Conservation (phyloP, 2,329 filamentous ascomycete species). For the Leptographium galeiforme region DNA sequence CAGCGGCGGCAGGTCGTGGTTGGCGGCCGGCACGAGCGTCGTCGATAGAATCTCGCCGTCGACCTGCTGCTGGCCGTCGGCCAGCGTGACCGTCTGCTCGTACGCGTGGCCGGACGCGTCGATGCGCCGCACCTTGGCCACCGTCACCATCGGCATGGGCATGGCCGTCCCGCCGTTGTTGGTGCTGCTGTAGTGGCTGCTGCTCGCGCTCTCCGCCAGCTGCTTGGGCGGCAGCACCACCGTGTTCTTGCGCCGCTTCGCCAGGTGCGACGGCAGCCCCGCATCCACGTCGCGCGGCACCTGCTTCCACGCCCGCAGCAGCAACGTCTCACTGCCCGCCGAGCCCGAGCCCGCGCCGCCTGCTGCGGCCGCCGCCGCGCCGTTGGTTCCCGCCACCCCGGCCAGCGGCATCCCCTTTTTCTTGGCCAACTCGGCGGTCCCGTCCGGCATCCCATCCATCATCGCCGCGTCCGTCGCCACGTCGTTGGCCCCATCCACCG, state of each 20-base stretch:
- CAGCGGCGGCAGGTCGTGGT: constrained; percentile 36
- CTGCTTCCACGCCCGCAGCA: constrained; percentile 48
- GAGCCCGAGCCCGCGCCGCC: background rate
- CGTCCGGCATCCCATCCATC: background rate
- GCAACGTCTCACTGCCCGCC: constrained; percentile 27
- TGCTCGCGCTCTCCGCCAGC: constrained; percentile 25
- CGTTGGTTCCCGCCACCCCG: background rate
- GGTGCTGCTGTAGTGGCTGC: constrained; percentile 13
- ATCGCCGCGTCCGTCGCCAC: background rate
- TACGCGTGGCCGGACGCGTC: constrained; percentile 72
- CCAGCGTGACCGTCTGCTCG: constrained; percentile 70
- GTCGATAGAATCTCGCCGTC: constrained; percentile 68
- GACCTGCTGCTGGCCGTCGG: constrained; percentile 60
- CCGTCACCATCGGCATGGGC: constrained; percentile 53
- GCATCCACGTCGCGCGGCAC: constrained; percentile 44
- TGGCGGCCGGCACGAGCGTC: constrained; percentile 33
- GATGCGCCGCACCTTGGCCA: constrained; percentile 65
- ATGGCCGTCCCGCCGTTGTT: constrained; percentile 14
- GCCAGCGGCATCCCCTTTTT: background rate
- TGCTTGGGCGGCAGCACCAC: constrained; percentile 40
- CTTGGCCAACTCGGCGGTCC: background rate
- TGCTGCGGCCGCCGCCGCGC: background rate
- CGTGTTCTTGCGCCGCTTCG: constrained; percentile 47
- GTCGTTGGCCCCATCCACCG: background rate
- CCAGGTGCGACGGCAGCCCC: constrained; percentile 38